Conservation (phyloP, 805 yeast species). For the Kodamaea jinghongensis region DNA sequence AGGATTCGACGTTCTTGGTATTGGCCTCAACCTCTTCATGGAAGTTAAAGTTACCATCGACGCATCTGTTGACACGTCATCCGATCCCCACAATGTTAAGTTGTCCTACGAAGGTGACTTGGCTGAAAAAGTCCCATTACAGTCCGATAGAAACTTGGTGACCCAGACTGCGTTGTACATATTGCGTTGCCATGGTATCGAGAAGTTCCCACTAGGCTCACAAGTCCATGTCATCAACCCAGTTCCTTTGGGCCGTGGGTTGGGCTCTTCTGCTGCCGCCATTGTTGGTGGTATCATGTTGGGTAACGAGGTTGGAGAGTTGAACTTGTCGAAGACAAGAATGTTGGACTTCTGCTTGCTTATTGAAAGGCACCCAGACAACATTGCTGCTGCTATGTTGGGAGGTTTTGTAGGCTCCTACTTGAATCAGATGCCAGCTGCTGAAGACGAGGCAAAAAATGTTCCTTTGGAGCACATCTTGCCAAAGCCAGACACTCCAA, state of each 20-base stretch:
- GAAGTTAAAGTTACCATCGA: slow-evolving; percentile 70
- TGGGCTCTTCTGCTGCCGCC: slow-evolving; percentile 98
- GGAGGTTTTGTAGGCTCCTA: slow-evolving; percentile 98
- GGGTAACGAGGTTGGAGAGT: slow-evolving; percentile 79
- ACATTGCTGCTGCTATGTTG: slow-evolving; percentile 98
- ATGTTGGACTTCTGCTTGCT: slow-evolving; percentile 91
- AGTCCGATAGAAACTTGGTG: slow-evolving; percentile 76
- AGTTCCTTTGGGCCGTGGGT: slow-evolving; percentile 93
- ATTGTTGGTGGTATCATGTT: slow-evolving; percentile 94
- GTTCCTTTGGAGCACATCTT: slow-evolving; percentile 84
- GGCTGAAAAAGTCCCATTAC: slow-evolving; percentile 72
- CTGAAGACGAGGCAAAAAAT: slow-evolving; percentile 71
- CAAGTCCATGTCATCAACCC: slow-evolving; percentile 79
- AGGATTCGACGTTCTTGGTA: slow-evolving; percentile 95
- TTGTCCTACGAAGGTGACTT: slow-evolving; percentile 79
- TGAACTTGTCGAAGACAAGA: slow-evolving; percentile 71
- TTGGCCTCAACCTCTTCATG: slow-evolving; percentile 75
- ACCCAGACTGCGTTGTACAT: slow-evolving; percentile 93
- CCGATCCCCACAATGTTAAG: slow-evolving; percentile 66
- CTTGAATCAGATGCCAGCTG: slow-evolving; percentile 71
- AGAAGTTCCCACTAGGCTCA: slow-evolving; percentile 82
- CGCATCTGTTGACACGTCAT: slow-evolving; percentile 41
- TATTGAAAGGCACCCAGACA: slow-evolving; percentile 98
- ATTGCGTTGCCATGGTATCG: slow-evolving; percentile 74
- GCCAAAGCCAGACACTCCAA: slow-evolving; percentile 73